phyloP scores from a whole-genome alignment of 495 filamentous ascomycete genomes.

The Aspergillus baeticus region DNA sequence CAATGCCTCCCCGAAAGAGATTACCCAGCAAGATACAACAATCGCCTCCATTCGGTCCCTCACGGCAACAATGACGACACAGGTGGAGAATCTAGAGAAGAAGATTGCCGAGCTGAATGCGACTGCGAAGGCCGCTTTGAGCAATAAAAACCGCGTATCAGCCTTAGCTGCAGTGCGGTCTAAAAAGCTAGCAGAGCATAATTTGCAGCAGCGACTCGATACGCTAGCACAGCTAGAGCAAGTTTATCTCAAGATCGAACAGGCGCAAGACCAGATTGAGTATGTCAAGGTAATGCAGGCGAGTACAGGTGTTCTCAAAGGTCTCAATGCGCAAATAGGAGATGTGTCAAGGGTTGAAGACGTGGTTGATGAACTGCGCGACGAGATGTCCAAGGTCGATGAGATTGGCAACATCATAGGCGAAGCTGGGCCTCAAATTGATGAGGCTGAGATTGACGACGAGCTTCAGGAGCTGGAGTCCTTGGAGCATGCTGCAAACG shows the following conservation, averaged over 20 bases:
- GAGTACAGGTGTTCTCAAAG: constrained; percentile 65
- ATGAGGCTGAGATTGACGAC: constrained; percentile 85
- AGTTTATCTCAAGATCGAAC: constrained; percentile 75
- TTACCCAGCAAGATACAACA: constrained; percentile 73
- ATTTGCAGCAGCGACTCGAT: constrained; percentile 63
- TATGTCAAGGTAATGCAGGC: constrained; percentile 79
- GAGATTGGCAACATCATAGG: constrained; percentile 77
- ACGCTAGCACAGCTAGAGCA: constrained; percentile 80
- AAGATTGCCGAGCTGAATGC: constrained; percentile 49
- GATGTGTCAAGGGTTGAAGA: constrained; percentile 73
- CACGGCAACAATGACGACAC: constrained; percentile 58
- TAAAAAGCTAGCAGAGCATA: constrained; percentile 75
- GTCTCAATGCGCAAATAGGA: constrained; percentile 74
- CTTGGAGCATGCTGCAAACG: constrained; percentile 57
- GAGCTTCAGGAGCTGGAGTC: constrained; percentile 77
- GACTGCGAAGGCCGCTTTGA: constrained; percentile 66
- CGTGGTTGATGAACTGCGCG: constrained; percentile 68
- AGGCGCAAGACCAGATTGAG: constrained; percentile 79
- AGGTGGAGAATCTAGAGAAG: constrained; percentile 59
- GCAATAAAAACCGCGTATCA: constrained; percentile 64
- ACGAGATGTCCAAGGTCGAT: constrained; percentile 80
- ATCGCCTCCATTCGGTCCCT: constrained; percentile 76
- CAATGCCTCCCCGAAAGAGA: constrained; percentile 41
- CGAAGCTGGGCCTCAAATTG: constrained; percentile 59
- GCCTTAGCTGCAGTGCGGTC: constrained; percentile 77